phyloP scores from a whole-genome alignment of 2,329 filamentous ascomycete species.

The Myrmaecium sp. region DNA sequence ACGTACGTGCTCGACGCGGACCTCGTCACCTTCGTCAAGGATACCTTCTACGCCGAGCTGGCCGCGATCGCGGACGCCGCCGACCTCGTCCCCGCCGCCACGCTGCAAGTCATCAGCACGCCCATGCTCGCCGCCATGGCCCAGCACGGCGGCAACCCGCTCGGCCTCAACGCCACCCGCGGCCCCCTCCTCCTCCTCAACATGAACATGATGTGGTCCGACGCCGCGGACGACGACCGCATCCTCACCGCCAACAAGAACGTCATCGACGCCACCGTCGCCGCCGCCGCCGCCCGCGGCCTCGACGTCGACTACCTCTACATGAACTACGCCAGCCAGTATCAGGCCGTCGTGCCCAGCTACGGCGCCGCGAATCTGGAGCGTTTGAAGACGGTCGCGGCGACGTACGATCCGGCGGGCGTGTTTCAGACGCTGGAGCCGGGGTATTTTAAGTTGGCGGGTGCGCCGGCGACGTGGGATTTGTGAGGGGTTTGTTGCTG shows the following conservation, averaged over 20 bases:
- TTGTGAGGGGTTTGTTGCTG: conserved; percentile 1
- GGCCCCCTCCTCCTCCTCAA: conserved; percentile 10
- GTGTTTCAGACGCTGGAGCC: conserved; percentile 26
- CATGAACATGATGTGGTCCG: conserved; percentile 9
- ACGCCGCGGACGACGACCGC: conserved; percentile 9
- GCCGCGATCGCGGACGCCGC: conserved; percentile 8
- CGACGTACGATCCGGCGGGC: conserved; percentile 23
- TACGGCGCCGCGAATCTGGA: conserved; percentile 24
- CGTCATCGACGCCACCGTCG: conserved; percentile 9
- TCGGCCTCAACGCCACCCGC: conserved; percentile 11
- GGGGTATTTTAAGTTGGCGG: conserved; percentile 27
- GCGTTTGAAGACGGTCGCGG: conserved; percentile 16
- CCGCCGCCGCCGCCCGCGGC: conserved; percentile 5
- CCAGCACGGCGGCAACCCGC: conserved; percentile 13
- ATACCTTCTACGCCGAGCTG: conserved; percentile 12
- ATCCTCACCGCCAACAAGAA: conserved; percentile 9
- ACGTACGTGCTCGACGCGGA: conserved; percentile 15
- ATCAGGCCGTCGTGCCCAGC: conserved; percentile 24
- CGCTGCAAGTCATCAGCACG: conserved; percentile 14
- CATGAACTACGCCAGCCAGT: conserved; percentile 31
- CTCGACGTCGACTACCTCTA: conserved; percentile 22
- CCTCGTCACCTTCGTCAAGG: conserved; percentile 8
- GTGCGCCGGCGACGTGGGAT: conserved; percentile 4
- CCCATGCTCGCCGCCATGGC: conserved; percentile 10
- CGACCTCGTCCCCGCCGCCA: conserved; percentile 8